These are phyloP conservation scores for Adansonia grandidieri DNA, from an alignment of 441 rosid genomes.

Conservation along the genomic window DNA sequence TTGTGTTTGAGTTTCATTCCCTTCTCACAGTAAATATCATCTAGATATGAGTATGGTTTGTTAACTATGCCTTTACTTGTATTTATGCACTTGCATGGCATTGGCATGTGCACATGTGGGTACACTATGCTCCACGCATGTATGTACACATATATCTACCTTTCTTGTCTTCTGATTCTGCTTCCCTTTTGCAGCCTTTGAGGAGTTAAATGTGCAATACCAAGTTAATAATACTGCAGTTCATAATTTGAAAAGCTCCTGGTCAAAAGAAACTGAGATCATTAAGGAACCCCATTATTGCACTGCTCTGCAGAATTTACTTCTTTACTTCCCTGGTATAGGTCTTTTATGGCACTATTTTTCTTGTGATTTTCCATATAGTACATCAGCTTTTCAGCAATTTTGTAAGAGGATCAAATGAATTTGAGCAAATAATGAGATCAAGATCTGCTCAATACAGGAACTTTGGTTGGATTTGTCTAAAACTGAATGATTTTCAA, in stretches of 20 bases:
- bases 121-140: neutral
- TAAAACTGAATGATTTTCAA: neutral
- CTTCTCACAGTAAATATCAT: neutral
- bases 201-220: constrained; percentile 47
- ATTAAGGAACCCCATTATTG: constrained; percentile 59
- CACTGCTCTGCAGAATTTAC: constrained; percentile 59
- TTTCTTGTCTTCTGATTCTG: constrained; percentile 33
- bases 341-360: constrained; percentile 29
- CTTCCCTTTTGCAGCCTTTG: constrained; percentile 54
- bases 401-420: neutral
- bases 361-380: constrained; percentile 23
- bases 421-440: constrained; percentile 2
- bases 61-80: neutral
- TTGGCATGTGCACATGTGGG: neutral
- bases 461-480: constrained; percentile 3
- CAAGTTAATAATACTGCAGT: constrained; percentile 42
- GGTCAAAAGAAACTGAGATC: constrained; percentile 67
- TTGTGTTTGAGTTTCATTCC: neutral
- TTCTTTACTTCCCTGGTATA: constrained; percentile 85
- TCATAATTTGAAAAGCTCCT: constrained; percentile 47
- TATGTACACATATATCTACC: neutral
- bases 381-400: constrained; percentile 10
- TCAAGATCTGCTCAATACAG: neutral
- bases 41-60: constrained; percentile 2
- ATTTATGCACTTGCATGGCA: neutral